These are phyloP conservation scores for Vachellia pachyceras DNA, from an alignment of 306 rosid species.

Conservation along the genomic window DNA sequence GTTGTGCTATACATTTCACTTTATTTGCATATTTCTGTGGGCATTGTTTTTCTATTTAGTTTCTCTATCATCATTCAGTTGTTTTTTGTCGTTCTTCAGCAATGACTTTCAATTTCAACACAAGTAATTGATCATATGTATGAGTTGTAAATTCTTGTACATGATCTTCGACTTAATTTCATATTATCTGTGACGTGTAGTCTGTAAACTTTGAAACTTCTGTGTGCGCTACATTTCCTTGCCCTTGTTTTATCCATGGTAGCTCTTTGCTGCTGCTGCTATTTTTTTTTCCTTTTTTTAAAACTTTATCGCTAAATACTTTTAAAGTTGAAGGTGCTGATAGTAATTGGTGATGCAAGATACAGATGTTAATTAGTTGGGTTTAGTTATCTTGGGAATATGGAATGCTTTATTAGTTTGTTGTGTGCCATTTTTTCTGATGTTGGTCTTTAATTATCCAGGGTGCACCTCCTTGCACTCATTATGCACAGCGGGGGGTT, in stretches of 20 bases:
- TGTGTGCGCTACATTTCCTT: background rate
- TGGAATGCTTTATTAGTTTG: conserved; percentile 1
- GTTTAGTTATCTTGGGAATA: background rate
- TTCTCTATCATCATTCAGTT: conserved; percentile 4
- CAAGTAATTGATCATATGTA: background rate
- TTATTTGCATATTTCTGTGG: background rate
- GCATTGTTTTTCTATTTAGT: conserved; percentile 26
- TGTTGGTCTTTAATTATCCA: conserved; percentile 57
- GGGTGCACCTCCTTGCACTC: conserved; percentile 94
- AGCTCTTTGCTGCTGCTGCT: background rate
- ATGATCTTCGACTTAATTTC: background rate
- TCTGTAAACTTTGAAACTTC: no score
- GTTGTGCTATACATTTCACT: background rate
- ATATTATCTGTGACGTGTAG: conserved; percentile 2
- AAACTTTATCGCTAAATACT: background rate
- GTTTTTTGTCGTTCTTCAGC: background rate
- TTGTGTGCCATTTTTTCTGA: conserved; percentile 34
- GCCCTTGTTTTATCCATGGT: background rate
- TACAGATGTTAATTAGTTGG: background rate
- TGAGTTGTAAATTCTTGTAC: background rate
- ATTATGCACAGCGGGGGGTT: conserved; percentile 84
- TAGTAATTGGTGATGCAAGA: conserved; percentile 21
- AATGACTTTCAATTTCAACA: background rate
- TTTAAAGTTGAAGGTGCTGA: background rate
- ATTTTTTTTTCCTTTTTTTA: background rate